Evolutionary conservation across 768 basidiomycete species (phyloP).

Genomic region (Phylloporus sp.): DNA sequence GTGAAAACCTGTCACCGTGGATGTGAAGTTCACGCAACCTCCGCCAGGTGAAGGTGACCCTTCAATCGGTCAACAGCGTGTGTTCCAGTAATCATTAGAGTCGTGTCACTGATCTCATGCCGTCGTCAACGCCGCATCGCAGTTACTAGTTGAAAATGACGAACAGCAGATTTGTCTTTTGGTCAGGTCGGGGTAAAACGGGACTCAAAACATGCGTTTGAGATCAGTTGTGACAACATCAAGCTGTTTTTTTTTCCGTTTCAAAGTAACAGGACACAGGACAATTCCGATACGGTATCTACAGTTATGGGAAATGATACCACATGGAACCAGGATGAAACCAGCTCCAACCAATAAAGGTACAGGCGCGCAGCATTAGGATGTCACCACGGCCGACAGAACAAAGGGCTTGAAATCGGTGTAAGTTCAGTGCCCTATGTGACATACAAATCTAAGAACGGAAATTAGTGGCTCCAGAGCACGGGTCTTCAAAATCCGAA

Average conservation of each 20-base stretch:
- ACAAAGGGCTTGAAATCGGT: background rate
- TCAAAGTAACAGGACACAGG: constrained; percentile 1
- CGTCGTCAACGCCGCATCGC: background rate
- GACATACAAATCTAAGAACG: constrained; percentile 7
- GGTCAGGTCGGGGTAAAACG: background rate
- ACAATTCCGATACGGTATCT: background rate
- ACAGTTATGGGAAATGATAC: background rate
- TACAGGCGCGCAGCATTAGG: constrained; percentile 13
- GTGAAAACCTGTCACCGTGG: background rate
- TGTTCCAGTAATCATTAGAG: no score
- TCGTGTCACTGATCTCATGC: background rate
- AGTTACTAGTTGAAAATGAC: background rate
- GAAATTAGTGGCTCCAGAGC: background rate
- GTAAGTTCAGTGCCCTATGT: background rate
- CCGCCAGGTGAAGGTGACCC: no score
- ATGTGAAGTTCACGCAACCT: background rate
- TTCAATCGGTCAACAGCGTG: background rate
- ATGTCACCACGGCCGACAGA: constrained; percentile 4
- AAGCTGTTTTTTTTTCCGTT: constrained; percentile 1
- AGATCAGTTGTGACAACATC: constrained; percentile 7
- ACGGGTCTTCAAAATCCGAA: constrained; percentile 48
- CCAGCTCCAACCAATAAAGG: constrained; percentile 1
- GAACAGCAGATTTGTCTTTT: background rate
- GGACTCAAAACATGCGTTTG: background rate
- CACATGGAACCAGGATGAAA: background rate